Percentiles rank a stretch among this genome's conserved stretches.
Evolutionary conservation across 2,329 filamentous ascomycete genomes (phyloP).

Genomic region (Botryotinia calthae): DNA sequence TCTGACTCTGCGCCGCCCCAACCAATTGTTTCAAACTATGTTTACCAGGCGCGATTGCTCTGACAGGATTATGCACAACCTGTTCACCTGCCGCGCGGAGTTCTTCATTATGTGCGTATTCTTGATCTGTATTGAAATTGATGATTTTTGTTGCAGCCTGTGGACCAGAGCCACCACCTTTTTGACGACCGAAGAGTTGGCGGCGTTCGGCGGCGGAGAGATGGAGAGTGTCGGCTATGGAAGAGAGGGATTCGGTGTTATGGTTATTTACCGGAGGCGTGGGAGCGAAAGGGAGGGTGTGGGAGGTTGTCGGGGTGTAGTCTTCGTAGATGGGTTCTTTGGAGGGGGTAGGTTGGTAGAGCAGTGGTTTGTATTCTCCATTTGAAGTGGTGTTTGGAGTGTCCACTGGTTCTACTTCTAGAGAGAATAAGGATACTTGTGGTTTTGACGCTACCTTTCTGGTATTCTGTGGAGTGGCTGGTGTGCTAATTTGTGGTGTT

Average conservation of each 20-base stretch:
- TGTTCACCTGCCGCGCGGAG: constrained; percentile 68
- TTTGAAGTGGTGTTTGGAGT: constrained; percentile 20
- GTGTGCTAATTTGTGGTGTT: constrained; percentile 28
- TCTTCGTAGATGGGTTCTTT: constrained; percentile 36
- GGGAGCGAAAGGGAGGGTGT: constrained; percentile 31
- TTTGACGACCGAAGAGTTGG: constrained; percentile 77
- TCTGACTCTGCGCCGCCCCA: constrained; percentile 75
- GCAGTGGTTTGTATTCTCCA: constrained; percentile 52
- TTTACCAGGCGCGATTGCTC: constrained; percentile 80
- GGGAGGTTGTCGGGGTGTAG: constrained; percentile 32
- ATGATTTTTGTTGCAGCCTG: constrained; percentile 62
- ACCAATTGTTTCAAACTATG: constrained; percentile 87
- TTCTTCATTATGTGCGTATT: constrained; percentile 83
- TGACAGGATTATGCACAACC: constrained; percentile 75
- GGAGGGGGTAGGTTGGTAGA: constrained; percentile 39
- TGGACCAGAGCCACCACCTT: constrained; percentile 42
- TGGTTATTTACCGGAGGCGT: constrained; percentile 31
- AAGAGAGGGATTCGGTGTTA: constrained; percentile 57
- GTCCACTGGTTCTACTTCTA: constrained; percentile 45
- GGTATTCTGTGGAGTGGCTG: constrained; percentile 15
- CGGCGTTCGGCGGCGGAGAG: constrained; percentile 73
- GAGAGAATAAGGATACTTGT: constrained; percentile 69
- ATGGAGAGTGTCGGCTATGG: constrained; percentile 74
- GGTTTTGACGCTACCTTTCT: constrained; percentile 51
- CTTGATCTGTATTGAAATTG: constrained; percentile 84